Evolutionary conservation across 2,329 filamentous ascomycete genomes (phyloP).

Genomic region (Phialophora macrospora): DNA sequence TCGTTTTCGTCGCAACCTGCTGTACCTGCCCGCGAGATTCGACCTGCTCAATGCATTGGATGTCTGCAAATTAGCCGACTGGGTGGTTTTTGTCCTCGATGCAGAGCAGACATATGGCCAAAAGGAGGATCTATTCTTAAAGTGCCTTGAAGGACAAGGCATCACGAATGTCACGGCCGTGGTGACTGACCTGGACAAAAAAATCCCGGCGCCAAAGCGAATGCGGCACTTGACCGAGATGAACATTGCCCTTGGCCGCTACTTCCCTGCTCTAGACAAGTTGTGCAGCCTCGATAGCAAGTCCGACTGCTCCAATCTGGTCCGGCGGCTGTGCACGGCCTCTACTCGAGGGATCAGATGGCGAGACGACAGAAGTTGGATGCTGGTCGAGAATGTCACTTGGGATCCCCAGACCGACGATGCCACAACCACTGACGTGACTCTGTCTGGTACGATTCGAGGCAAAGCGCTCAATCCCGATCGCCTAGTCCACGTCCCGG

Average conservation of each 20-base stretch:
- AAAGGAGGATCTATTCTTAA: conserved; percentile 80
- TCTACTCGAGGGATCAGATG: conserved; percentile 93
- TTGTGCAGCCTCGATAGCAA: conserved; percentile 84
- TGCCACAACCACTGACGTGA: conserved; percentile 58
- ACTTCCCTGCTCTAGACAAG: conserved; percentile 90
- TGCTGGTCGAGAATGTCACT: conserved; percentile 81
- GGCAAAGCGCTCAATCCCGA: conserved; percentile 88
- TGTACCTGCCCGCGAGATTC: conserved; percentile 76
- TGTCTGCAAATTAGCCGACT: conserved; percentile 86
- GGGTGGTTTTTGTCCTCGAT: conserved; percentile 84
- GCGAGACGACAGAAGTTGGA: conserved; percentile 95
- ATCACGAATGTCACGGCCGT: conserved; percentile 89
- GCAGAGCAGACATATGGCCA: conserved; percentile 82
- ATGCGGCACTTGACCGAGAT: conserved; percentile 78
- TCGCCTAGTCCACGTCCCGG: conserved; percentile 84
- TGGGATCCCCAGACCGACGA: conserved; percentile 66
- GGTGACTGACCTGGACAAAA: conserved; percentile 76
- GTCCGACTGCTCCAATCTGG: conserved; percentile 88
- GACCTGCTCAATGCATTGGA: conserved; percentile 81
- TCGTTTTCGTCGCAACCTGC: conserved; percentile 91
- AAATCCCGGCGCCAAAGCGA: conserved; percentile 79
- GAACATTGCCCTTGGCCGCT: conserved; percentile 91
- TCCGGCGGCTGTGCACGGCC: conserved; percentile 87
- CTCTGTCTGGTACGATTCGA: conserved; percentile 82
- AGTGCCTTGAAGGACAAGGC: conserved; percentile 89